phyloP scores from a whole-genome alignment of 441 rosid genomes.

The Adansonia rubrostipa region DNA sequence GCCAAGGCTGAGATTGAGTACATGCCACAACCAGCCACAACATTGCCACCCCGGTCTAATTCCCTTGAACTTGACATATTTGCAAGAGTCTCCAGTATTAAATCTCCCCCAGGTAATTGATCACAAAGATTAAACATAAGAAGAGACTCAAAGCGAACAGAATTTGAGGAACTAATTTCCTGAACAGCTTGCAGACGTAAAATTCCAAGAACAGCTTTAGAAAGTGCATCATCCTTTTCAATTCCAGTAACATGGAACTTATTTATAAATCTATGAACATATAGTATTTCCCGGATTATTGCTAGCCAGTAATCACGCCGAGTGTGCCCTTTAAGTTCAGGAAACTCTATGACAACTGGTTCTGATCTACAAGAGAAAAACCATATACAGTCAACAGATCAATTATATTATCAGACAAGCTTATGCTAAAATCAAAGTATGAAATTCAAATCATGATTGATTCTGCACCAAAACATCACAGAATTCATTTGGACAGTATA shows the following conservation, averaged over 20 bases:
- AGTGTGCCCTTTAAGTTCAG: constrained; percentile 89
- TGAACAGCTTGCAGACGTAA: constrained; percentile 80
- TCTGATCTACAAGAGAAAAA: constrained; percentile 69
- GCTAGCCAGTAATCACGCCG: constrained; percentile 96
- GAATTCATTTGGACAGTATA: background rate
- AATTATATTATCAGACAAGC: constrained; percentile 31
- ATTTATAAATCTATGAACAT: constrained; percentile 67
- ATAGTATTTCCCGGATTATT: constrained; percentile 72
- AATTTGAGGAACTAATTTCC: constrained; percentile 55
- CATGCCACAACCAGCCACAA: constrained; percentile 54
- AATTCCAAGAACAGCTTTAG: constrained; percentile 85
- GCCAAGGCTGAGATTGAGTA: constrained; percentile 70
- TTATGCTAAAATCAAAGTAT: constrained; percentile 21
- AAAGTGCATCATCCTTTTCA: constrained; percentile 68
- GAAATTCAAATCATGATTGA: constrained; percentile 17
- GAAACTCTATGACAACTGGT: constrained; percentile 88
- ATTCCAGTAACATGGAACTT: constrained; percentile 67
- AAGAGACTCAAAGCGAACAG: constrained; percentile 54
- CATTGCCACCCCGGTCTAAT: constrained; percentile 48
- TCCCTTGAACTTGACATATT: constrained; percentile 62
- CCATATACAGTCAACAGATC: constrained; percentile 23
- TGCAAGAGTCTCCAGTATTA: constrained; percentile 83
- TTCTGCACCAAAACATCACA: constrained; percentile 15
- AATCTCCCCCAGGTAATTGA: constrained; percentile 95
- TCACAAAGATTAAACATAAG: constrained; percentile 89